phyloP scores from a whole-genome alignment of 495 filamentous ascomycete species.

The Hypoxylon intermedium region DNA sequence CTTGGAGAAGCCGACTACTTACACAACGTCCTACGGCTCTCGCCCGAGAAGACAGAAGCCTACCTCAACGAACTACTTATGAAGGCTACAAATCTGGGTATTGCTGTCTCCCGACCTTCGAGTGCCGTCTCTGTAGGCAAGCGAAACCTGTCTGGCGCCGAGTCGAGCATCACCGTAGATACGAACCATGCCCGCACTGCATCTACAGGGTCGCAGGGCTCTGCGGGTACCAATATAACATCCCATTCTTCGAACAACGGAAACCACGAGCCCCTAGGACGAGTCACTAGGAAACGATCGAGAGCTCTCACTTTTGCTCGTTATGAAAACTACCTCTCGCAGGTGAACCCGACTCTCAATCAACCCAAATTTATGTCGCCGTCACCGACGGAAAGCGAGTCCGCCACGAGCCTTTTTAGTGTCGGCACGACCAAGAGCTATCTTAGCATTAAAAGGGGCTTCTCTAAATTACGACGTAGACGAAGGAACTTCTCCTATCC shows the following conservation, averaged over 20 bases:
- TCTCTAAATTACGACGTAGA: constrained; percentile 49
- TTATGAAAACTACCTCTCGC: constrained; percentile 60
- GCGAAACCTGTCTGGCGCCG: constrained; percentile 39
- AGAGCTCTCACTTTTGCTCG: constrained; percentile 56
- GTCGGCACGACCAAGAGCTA: constrained; percentile 51
- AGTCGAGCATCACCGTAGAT: constrained; percentile 46
- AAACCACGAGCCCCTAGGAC: constrained; percentile 5
- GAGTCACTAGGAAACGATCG: constrained; percentile 44
- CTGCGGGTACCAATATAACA: constrained; percentile 44
- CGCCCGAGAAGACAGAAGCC: constrained; percentile 47
- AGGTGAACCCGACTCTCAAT: constrained; percentile 48
- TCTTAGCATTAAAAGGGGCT: constrained; percentile 48
- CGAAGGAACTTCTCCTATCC: constrained; percentile 39
- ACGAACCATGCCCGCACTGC: constrained; percentile 44
- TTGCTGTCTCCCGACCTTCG: constrained; percentile 46
- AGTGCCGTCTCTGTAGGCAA: constrained; percentile 33
- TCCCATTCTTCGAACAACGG: constrained; percentile 44
- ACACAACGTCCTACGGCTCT: constrained; percentile 51
- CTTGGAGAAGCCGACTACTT: constrained; percentile 52
- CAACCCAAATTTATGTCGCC: constrained; percentile 45
- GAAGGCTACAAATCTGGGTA: constrained; percentile 52
- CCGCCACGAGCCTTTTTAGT: constrained; percentile 41
- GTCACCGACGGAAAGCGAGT: constrained; percentile 33
- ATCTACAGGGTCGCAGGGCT: constrained; percentile 47
- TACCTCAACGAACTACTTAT: constrained; percentile 48